Base-by-base conservation (phyloP, 768 basidiomycete species). In the Hygrophorus pudorinus region DNA sequence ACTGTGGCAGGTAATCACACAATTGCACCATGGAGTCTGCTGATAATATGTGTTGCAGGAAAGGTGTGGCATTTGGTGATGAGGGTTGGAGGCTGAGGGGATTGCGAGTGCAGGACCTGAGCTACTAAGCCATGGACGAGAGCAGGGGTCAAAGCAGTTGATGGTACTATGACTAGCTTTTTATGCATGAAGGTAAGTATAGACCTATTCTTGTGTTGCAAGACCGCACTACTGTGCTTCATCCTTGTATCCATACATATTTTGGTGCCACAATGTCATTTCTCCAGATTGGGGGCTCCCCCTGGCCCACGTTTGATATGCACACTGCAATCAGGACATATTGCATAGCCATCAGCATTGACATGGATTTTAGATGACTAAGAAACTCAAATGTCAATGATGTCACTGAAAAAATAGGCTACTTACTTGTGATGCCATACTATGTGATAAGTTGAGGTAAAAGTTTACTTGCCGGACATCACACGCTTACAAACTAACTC, bases 291-390 rank as follows among this genome's bases (percentile, higher is more conserved):
- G 2, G 48, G 30, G 4, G 54, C 30, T 5, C 57, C 54, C 16
- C 51, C 42, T 1, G 44, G 42, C 12, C 57, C 56, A 38, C 52
- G 50, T n/a, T 54, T 45, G 9, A 59, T 29, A 10, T 41, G 41
- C 8, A 34, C 48, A 40, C 35, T 27, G 38, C 57, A 59, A 16
- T 52, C 51, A 17, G 55, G 57, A 38, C 56, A 59, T 4, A 46
- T 37, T 9, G 50, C 50, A 37, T 51, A 51, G 41, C 49, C 45
- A n/a, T 46, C 33, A 12, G 17, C 33, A 34, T 34, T 16, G 17
- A 34, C 13, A 34, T n/a, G n/a, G n/a, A n/a, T n/a, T n/a, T n/a
- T n/a, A n/a, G n/a, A n/a, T n/a, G n/a, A n/a, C n/a, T n/a, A n/a
- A n/a, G n/a, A n/a, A n/a, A n/a, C n/a, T n/a, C n/a, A n/a, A n/a